Evolutionary conservation across 371 early-diverging fungal species (phyloP).

Genomic region (Saksenaea oblongispora): DNA sequence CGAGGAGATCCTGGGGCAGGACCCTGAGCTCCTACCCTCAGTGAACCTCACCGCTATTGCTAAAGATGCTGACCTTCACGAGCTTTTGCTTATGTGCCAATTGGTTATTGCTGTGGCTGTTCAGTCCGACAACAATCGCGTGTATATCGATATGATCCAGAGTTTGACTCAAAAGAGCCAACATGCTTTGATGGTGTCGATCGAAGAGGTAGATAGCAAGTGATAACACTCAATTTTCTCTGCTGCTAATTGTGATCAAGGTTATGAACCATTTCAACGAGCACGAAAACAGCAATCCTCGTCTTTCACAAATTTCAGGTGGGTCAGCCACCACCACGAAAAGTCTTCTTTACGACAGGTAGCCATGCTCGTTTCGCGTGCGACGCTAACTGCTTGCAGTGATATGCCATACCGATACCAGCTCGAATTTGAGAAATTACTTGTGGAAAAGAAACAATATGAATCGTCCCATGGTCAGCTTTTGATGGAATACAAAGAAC

Average conservation of each 20-base stretch:
- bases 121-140: conserved; percentile 82
- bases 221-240: neutral
- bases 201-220: conserved; percentile 65
- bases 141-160: conserved; percentile 87
- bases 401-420: conserved; percentile 48
- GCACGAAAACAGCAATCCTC: conserved; percentile 20
- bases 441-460: conserved; percentile 54
- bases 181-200: conserved; percentile 87
- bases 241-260: conserved; percentile 5
- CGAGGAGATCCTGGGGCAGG: conserved; percentile 81
- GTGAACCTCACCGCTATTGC: conserved; percentile 83
- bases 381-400: neutral
- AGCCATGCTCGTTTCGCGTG: neutral
- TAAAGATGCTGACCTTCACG: conserved; percentile 71
- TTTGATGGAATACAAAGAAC: conserved; percentile 50
- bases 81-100: conserved; percentile 77
- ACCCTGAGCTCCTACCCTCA: conserved; percentile 55
- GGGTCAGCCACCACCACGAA: conserved; percentile 24
- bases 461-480: conserved; percentile 57
- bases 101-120: conserved; percentile 88
- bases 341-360: conserved; percentile 26
- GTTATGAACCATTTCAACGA: conserved; percentile 49
- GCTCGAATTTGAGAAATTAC: conserved; percentile 43
- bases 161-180: conserved; percentile 76
- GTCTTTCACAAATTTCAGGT: conserved; percentile 37